These are phyloP conservation scores for Fragosphaeria purpurea DNA, from an alignment of 2,329 filamentous ascomycete species.

Conservation along the genomic window DNA sequence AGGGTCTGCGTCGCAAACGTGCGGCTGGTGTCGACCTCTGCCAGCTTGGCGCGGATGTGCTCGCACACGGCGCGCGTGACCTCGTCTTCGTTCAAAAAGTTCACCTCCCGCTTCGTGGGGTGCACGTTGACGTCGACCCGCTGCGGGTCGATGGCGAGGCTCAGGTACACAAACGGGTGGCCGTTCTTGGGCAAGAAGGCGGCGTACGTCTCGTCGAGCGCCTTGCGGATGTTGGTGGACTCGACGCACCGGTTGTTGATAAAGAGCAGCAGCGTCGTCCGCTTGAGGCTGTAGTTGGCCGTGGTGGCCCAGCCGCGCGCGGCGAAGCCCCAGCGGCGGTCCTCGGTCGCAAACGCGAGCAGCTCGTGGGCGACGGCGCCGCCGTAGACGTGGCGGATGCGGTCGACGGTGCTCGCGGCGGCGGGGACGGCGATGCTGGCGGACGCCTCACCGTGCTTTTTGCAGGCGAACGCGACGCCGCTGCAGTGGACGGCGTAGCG, in stretches of 20 bases:
- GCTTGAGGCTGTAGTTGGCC: slow-evolving; percentile 90
- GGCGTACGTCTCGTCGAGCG: slow-evolving; percentile 81
- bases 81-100: slow-evolving; percentile 95
- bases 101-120: slow-evolving; percentile 92
- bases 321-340: slow-evolving; percentile 74
- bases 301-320: slow-evolving; percentile 76
- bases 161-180: slow-evolving; percentile 89
- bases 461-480: slow-evolving; percentile 91
- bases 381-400: slow-evolving; percentile 85
- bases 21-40: slow-evolving; percentile 83
- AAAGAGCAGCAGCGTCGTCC: slow-evolving; percentile 78
- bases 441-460: slow-evolving; percentile 84
- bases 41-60: slow-evolving; percentile 65
- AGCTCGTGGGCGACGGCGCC: slow-evolving; percentile 79
- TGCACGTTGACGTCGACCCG: slow-evolving; percentile 96
- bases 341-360: slow-evolving; percentile 61
- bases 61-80: slow-evolving; percentile 81
- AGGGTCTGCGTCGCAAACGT: slow-evolving; percentile 92
- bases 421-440: slow-evolving; percentile 71
- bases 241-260: slow-evolving; percentile 96
- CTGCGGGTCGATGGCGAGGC: slow-evolving; percentile 82
- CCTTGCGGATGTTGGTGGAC: slow-evolving; percentile 77
- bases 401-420: slow-evolving; percentile 62
- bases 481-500: slow-evolving; percentile 87
- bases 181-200: slow-evolving; percentile 85